Evolutionary conservation across 2,329 filamentous ascomycete species (phyloP), one percentile per base, ranked within the genome.

Genomic region (Aspergillus ustus): DNA sequence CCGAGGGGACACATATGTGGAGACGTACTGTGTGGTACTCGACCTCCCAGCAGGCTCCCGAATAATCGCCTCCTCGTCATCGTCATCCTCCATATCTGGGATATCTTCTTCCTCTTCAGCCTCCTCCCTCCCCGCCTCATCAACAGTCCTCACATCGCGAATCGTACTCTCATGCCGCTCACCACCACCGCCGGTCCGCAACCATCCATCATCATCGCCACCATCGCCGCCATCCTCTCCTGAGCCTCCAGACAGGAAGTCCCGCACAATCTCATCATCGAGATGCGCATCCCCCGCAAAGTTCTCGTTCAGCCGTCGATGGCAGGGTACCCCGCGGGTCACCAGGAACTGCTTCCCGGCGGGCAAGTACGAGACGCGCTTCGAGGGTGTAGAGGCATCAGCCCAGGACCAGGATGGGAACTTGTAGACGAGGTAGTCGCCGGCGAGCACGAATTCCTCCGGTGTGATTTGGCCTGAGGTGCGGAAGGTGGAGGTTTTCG

Each of bases 401-500:
- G 91, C 89, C 95, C 95, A 99, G 53, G 92, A 91, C 95, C 95
- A 99, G 61, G 94, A 96, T 8, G 94, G 95, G 80, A 99, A 99
- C 83, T 97, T 98, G 88, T 96, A 97, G 73, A 97, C 93, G 43
- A 99, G 88, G 77, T 98, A 99, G 82, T 99, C 95, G 70, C 95
- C 95, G 3, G 95, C 95, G 4, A 91, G 90, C 54, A 97, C 85
- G 78, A 99, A 99, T 84, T 99, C 95, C 74, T 97, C 94, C 19
- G 94, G 94, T 0, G 94, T 98, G 79, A 99, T 95, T 81, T 98
- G 91, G 67, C 95, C 95, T 4, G 93, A 97, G 71, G 87, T 86
- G 70, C 94, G 91, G 80, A 99, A 99, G 67, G 92, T 98, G 3
- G 94, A 98, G 56, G 88, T 96, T 77, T 96, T 89, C 62, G 88